A percentile compares a stretch with the other conserved stretches of the same genome.
Evolutionary conservation across 2,329 filamentous ascomycete genomes (phyloP).

Genomic region (Rhinocladiella similis): DNA sequence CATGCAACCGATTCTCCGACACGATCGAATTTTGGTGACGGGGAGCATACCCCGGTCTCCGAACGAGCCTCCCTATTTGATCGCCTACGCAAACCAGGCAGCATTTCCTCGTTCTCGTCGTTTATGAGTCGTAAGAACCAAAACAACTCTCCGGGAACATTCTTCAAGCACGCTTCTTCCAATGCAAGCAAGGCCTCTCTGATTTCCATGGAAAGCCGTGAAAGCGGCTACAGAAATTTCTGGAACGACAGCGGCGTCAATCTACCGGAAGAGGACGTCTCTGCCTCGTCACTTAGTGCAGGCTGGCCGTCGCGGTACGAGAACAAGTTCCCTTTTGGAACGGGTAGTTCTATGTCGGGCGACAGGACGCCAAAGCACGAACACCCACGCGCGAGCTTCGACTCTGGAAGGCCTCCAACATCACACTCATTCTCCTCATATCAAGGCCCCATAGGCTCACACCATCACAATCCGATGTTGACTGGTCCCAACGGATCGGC

Average conservation of each 20-base stretch:
- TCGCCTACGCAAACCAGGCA: slow-evolving; percentile 88
- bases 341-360: slow-evolving; percentile 55
- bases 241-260: slow-evolving; percentile 99
- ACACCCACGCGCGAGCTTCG: slow-evolving; percentile 79
- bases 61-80: slow-evolving; percentile 86
- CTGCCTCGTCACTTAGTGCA: slow-evolving; percentile 60
- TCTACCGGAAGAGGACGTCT: slow-evolving; percentile 77
- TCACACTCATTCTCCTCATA: slow-evolving; percentile 97
- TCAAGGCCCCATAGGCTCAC: slow-evolving; percentile 84
- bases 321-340: slow-evolving; percentile 66
- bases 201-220: slow-evolving; percentile 91
- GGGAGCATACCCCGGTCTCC: slow-evolving; percentile 53
- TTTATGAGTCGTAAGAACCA: slow-evolving; percentile 96
- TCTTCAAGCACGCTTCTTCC: slow-evolving; percentile 88
- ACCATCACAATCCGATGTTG: slow-evolving; percentile 39
- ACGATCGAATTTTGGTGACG: slow-evolving; percentile 79
- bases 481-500: slow-evolving; percentile 22
- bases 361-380: slow-evolving; percentile 83
- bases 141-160: slow-evolving; percentile 77
- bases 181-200: slow-evolving; percentile 94
- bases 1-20: slow-evolving; percentile 85
- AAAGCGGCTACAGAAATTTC: slow-evolving; percentile 92
- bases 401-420: slow-evolving; percentile 89
- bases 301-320: slow-evolving; percentile 56
- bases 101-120: slow-evolving; percentile 92